Evolutionary conservation across 192 early-diverging fungal species (phyloP).

Genomic region (Chytriomyces sp.): DNA sequence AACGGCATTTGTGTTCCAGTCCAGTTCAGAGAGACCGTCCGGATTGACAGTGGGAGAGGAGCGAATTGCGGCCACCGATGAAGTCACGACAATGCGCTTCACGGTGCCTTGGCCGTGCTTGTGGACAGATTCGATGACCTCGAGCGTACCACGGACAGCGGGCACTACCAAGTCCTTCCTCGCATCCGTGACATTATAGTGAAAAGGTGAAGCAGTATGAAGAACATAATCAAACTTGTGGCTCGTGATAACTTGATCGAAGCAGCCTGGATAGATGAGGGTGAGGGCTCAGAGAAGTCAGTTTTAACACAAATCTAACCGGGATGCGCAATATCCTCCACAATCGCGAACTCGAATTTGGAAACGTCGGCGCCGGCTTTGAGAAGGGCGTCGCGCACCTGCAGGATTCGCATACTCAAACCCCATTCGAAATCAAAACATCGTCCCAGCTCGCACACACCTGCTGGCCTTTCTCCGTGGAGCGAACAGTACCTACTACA

Average conservation of each 20-base stretch:
- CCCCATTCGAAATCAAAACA: constrained; percentile 11
- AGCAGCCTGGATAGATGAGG: constrained; percentile 29
- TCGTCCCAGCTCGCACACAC: constrained; percentile 8
- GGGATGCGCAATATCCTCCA: constrained; percentile 34
- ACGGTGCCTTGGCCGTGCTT: constrained; percentile 22
- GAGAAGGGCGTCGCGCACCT: neutral
- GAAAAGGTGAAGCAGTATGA: constrained; percentile 49
- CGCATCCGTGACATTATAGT: constrained; percentile 28
- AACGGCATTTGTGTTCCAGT: constrained; percentile 36
- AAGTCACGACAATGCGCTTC: constrained; percentile 50
- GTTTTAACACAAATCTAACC: too few relatives aligned
- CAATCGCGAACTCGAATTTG: constrained; percentile 33
- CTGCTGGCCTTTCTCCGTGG: constrained; percentile 32
- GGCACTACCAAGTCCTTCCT: constrained; percentile 43
- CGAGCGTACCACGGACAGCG: constrained; percentile 49
- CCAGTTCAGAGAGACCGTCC: constrained; percentile 32
- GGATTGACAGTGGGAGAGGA: neutral
- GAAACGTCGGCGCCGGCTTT: neutral
- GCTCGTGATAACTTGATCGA: constrained; percentile 51
- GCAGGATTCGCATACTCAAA: neutral
- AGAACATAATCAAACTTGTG: constrained; percentile 38
- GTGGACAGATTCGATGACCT: constrained; percentile 38
- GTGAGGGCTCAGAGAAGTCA: too few relatives aligned
- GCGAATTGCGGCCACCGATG: constrained; percentile 42
- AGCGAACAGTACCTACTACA: constrained; percentile 44